Evolutionary conservation across 495 filamentous ascomycete genomes (phyloP), one percentile per base, ranked within the genome.

Genomic region (Podospora australis): DNA sequence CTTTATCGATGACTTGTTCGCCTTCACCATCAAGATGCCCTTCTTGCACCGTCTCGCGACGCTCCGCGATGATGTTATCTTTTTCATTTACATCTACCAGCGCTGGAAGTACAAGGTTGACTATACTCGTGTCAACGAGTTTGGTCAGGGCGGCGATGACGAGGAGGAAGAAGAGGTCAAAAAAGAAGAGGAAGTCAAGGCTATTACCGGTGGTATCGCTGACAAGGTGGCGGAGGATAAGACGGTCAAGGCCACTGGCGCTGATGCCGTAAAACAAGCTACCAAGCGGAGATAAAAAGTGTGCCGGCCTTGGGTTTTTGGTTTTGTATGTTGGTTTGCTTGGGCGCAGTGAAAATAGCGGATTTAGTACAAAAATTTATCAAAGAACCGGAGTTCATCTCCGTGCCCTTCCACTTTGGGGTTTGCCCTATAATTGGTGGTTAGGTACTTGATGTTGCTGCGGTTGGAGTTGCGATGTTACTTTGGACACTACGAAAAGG

Each of bases 11-110:
- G 69, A 63, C 48, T 75, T 98, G 24, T 98, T 98, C 58, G 92
- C 92, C 10, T 98, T 95, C 60, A 97, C 92, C 13, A 95, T 98
- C 68, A 97, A 96, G 71, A 98, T 98, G 92, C 92, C 92, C 2
- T 86, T 87, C 56, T 77, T 97, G 25, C 94, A 98, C 65, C 80
- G 92, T n/a, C 73, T 98, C 32, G 90, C 94, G 0, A 97, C 94
- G 10, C 73, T 98, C 50, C 75, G 92, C 42, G 92, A 98, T 57
- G 92, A 98, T 60, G 78, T 98, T 44, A 96, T 98, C 60, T 98
- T 97, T 77, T 98, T 98, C 64, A 77, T 98, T 44, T 97, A 96
- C 66, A 55, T 98, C n/a, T 98, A 98, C 68, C 92, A 98, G 67
- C 78, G 83, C 49, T 98, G 80, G 75, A 83, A 83, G 53, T 98